A percentile compares a stretch with the other conserved stretches of the same genome.
Evolutionary conservation across 768 basidiomycete genomes (phyloP).

Genomic region (Agaricus subrufescens): DNA sequence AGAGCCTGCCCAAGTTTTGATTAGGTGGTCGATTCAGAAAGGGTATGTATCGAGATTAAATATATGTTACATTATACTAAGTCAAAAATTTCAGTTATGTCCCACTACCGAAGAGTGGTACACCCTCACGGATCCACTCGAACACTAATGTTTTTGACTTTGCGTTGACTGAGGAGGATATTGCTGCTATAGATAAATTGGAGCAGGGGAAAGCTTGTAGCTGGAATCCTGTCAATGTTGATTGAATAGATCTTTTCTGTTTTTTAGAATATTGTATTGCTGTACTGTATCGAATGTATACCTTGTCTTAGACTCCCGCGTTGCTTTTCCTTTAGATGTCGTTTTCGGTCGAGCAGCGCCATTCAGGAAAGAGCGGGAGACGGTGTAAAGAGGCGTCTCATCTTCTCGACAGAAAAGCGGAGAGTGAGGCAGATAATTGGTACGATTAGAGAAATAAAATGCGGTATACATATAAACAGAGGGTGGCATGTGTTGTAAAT

Average conservation of each 20-base stretch:
- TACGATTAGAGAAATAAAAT: too few species aligned
- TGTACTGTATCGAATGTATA: too few species aligned
- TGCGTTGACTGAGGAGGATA: constrained; percentile 8
- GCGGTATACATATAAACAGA: too few species aligned
- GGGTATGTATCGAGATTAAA: constrained; percentile 36
- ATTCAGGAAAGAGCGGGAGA: too few species aligned
- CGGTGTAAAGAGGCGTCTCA: too few species aligned
- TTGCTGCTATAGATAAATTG: constrained; percentile 7
- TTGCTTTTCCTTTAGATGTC: too few species aligned
- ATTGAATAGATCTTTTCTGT: not conserved
- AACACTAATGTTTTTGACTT: constrained; percentile 11
- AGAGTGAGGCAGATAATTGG: too few species aligned
- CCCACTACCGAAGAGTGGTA: constrained; percentile 10
- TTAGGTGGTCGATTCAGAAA: constrained; percentile 86
- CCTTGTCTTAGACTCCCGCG: too few species aligned
- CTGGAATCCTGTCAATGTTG: constrained; percentile 11
- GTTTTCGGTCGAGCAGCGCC: too few species aligned
- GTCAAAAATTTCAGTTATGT: not conserved
- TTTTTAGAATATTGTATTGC: not conserved
- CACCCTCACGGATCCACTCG: constrained; percentile 9
- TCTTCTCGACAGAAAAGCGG: too few species aligned
- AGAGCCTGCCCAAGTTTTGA: constrained; percentile 68
- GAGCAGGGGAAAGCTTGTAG: constrained; percentile 6
- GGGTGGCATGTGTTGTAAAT: too few species aligned
- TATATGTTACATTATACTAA: not conserved